Percentiles rank a stretch among this genome's conserved stretches.
Conservation (phyloP, 129 eudicot genomes). For the Lactuca sativa region DNA sequence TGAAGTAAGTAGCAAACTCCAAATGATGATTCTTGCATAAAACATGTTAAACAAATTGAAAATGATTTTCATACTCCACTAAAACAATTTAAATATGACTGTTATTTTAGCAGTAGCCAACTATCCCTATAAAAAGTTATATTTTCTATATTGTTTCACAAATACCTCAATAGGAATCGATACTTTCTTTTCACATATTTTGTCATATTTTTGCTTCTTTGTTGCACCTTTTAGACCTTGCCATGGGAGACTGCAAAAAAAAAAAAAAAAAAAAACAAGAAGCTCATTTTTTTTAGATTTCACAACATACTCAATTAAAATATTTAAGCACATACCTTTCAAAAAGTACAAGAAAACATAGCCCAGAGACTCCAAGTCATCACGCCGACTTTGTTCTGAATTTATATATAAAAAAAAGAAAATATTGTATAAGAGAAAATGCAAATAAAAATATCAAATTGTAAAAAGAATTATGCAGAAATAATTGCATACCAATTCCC, state of each 20-base stretch:
- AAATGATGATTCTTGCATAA: no score
- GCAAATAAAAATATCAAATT: conserved; percentile 7
- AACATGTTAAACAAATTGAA: conserved; percentile 45
- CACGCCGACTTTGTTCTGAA: conserved; percentile 96
- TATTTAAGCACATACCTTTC: no score
- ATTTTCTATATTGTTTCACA: background rate
- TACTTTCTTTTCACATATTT: conserved; percentile 90
- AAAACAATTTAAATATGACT: background rate
- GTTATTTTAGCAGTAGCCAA: no score
- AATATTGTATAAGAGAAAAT: conserved; percentile 21
- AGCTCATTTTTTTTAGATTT: background rate
- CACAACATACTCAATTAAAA: no score
- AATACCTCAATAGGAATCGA: conserved; percentile 85
- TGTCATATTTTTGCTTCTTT: conserved; percentile 95
- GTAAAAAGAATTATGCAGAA: background rate
- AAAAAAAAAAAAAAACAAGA: background rate
- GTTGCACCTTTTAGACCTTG: conserved; percentile 97
- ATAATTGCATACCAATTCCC: conserved; percentile 63
- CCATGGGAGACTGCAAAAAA: conserved; percentile 81
- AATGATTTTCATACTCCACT: background rate
- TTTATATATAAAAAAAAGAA: background rate
- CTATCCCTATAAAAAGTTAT: no score
- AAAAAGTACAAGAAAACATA: no score
- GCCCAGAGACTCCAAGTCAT: conserved; percentile 96
- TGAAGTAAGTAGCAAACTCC: conserved; percentile 85